These are phyloP conservation scores for Fusarium denticulatum DNA, from an alignment of 2,329 filamentous ascomycete genomes.

Conservation along the genomic window DNA sequence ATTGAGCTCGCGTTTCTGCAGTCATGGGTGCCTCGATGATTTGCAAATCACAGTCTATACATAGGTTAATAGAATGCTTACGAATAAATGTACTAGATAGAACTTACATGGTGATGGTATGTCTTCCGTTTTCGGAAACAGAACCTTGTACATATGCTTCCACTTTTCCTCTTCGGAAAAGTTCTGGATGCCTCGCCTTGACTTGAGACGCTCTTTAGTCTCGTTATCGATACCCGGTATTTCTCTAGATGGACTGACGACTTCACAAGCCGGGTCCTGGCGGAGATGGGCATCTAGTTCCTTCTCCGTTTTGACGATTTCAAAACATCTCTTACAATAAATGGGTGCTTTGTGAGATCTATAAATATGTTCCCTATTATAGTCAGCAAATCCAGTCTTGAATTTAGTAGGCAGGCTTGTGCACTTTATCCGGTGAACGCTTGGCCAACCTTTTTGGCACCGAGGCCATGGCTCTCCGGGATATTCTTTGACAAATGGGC, in stretches of 20 bases:
- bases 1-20: background rate
- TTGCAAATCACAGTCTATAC: constrained; percentile 6
- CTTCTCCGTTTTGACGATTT: background rate
- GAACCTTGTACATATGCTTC: constrained; percentile 22
- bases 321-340: constrained; percentile 22
- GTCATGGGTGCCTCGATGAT: background rate
- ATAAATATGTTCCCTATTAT: constrained; percentile 26
- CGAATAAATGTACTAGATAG: fast-evolving
- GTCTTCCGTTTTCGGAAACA: constrained; percentile 2
- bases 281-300: constrained; percentile 12
- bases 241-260: background rate
- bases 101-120: constrained; percentile 27
- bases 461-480: background rate
- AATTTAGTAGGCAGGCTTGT: background rate
- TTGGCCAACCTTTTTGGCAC: constrained; percentile 9
- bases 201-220: background rate
- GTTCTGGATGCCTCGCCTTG: constrained; percentile 10
- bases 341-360: constrained; percentile 1
- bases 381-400: background rate
- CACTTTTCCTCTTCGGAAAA: constrained; percentile 9
- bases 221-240: constrained; percentile 7
- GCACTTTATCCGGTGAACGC: constrained; percentile 23
- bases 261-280: background rate
- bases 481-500: constrained; percentile 24
- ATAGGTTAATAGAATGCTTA: background rate